Conservation (phyloP, 305 asterid species). For the Fraxinus nigra region DNA sequence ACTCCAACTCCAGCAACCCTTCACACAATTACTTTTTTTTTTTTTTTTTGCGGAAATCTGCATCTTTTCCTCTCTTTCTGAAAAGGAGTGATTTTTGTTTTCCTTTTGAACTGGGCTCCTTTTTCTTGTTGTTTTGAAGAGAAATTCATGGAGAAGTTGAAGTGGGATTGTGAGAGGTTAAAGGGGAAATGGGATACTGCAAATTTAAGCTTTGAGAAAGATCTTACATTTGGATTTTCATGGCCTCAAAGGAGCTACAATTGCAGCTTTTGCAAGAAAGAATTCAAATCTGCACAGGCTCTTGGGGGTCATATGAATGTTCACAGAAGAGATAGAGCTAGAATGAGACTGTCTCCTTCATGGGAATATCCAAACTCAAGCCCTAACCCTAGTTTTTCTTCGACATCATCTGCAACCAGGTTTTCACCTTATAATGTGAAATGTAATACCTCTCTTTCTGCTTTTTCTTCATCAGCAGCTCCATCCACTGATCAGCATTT, state of each 20-base stretch:
- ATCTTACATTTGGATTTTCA: constrained; percentile 38
- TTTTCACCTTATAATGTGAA: constrained; percentile 21
- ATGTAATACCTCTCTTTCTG: not conserved
- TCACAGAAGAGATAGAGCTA: constrained; percentile 61
- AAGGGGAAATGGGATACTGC: constrained; percentile 32
- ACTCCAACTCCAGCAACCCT: not conserved
- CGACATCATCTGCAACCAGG: constrained; percentile 20
- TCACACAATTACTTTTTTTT: not conserved
- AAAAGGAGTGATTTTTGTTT: not conserved
- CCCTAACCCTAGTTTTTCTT: constrained; percentile 31
- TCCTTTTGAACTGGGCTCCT: not conserved
- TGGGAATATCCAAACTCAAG: constrained; percentile 25
- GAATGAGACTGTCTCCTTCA: constrained; percentile 46
- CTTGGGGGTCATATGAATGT: constrained; percentile 72
- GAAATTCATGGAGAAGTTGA: constrained; percentile 35
- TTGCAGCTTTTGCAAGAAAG: constrained; percentile 68
- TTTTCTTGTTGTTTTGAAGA: not conserved
- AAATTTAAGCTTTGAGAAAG: constrained; percentile 44
- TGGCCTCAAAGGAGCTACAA: constrained; percentile 58
- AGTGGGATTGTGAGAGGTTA: constrained; percentile 31
- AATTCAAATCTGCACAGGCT: constrained; percentile 68
- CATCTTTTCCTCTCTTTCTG: not conserved
- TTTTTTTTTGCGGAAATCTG: not conserved
- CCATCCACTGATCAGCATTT: constrained; percentile 14
- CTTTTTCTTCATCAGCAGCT: constrained; percentile 17